A percentile compares a stretch with the other conserved stretches of the same genome.
Evolutionary conservation across 768 basidiomycete species (phyloP).

Genomic region (Clathrus columnatus): DNA sequence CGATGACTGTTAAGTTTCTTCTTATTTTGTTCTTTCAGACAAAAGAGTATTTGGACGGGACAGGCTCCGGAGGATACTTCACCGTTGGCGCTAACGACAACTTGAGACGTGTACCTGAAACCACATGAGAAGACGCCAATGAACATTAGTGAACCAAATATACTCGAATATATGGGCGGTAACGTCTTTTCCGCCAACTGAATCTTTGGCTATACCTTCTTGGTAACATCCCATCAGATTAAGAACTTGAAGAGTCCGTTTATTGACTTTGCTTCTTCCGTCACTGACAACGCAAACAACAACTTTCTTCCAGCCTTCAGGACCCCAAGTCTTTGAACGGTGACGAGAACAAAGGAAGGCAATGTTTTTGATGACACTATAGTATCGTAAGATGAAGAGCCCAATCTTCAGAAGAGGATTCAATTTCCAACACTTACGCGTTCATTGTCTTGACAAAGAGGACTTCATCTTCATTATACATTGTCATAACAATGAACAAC

Average conservation of each 20-base stretch:
- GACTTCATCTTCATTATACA: constrained; percentile 89
- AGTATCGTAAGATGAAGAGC: background rate
- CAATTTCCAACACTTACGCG: constrained; percentile 40
- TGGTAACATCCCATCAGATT: constrained; percentile 82
- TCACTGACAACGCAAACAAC: constrained; percentile 85
- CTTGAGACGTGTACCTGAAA: constrained; percentile 64
- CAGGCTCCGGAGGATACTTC: constrained; percentile 71
- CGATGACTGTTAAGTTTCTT: constrained; percentile 94
- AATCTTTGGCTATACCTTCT: constrained; percentile 85
- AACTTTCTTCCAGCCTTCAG: constrained; percentile 84
- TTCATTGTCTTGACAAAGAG: constrained; percentile 79
- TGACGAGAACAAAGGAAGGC: constrained; percentile 65
- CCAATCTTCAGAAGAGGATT: background rate
- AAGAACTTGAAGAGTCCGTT: constrained; percentile 83
- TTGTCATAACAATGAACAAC: constrained; percentile 93
- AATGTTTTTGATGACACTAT: constrained; percentile 78
- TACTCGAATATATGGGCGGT: constrained; percentile 92
- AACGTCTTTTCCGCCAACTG: constrained; percentile 81
- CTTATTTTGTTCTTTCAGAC: constrained; percentile 92
- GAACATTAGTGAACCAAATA: constrained; percentile 17
- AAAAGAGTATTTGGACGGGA: constrained; percentile 83
- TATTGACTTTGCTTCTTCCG: constrained; percentile 80
- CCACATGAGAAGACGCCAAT: background rate
- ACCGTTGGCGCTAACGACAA: constrained; percentile 68
- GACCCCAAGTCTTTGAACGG: constrained; percentile 76